Evolutionary conservation across 2,329 filamentous ascomycete genomes (phyloP), one percentile per base, ranked within the genome.

Genomic region (Verticillium dahliae): DNA sequence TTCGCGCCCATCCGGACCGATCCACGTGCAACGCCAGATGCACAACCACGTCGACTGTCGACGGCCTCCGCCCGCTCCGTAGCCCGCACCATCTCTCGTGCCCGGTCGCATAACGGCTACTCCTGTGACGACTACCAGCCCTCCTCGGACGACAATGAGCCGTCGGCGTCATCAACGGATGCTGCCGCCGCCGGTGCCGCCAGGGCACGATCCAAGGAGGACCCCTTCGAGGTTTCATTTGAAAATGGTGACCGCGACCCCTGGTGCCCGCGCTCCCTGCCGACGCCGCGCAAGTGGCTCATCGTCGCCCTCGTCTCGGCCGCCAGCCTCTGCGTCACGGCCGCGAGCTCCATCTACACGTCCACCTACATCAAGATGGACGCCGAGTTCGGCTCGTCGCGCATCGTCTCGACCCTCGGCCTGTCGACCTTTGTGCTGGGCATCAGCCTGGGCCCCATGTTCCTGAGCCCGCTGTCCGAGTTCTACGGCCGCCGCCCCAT

Each of bases 281-380:
- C 74, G 15, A 81, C 74, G 18, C 71, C 75, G n/a, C 83, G 85
- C 64, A 93, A 93, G 71, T 97, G 94, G 94, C 61, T 86, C 35
- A 88, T 97, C 64, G 87, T 93, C 1, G 67, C 86, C 39, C 89
- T 97, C 62, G 82, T 92, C n/a, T 87, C 88, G 10, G 72, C 82
- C 61, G 90, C 89, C 7, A 90, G 90, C 56, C 80, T 95, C 62
- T 94, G 91, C 74, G 92, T 97, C 60, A 96, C 92, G 9, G 92
- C 89, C 71, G 86, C 90, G 1, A 93, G 90, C 57, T 95, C 92
- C n/a, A 86, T 96, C 68, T 97, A 97, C 74, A 94, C 92, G 0
- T 85, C 86, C 13, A 95, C 90, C 0, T 97, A 97, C 73, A 71
- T 69, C 18, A 90, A 95, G 73, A 85, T 97, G 75, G 85, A 88